Base-by-base conservation (phyloP, 2,329 filamentous ascomycete genomes). In the Verticillium dahliae region DNA sequence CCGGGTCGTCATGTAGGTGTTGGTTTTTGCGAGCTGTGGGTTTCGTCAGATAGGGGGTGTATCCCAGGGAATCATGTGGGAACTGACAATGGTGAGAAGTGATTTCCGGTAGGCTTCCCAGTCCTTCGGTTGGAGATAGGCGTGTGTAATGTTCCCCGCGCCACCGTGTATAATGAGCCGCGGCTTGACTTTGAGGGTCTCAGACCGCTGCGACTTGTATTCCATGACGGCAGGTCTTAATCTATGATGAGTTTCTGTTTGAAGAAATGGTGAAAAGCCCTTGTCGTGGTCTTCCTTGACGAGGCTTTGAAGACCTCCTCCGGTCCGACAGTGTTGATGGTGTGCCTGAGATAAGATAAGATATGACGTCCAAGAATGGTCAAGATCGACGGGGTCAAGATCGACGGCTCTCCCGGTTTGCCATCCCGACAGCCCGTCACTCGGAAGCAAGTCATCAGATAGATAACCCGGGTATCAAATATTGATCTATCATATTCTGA, bases 161-260 rank as follows among this genome's bases (percentile, higher is more conserved):
- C 89, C 89, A 69, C 89, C 90, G 69, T 91, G 88, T 69, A 91
- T 85, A 69, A 90, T 88, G 37, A 90, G 71, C 10, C 86, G 81
- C 3, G 88, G 87, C 68, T 77, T 75, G 38, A 80, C 63, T 57
- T 64, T 71, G 27, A 65, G 59, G 15, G 39, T 37, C 27, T 45
- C 60, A 22, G 50, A 61, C 3, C 60, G 64, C 34, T 68, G 71
- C 5, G 57, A 62, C 60, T 73, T 76, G 67, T 78, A 79, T 60
- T 81, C 75, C 80, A 82, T 81, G 33, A 31, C 60, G 10, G 6
- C 39, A 6, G 14, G 14, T n/a, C 15, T 11, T 41, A 11, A 15
- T 2, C 2, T 15, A 41, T 31, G 39, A n/a, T 15, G 11, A 41
- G 35, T 37, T 9, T 37, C 35, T 13, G 7, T 37, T 37, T 37